phyloP scores from a whole-genome alignment of 352 stramenopile genomes.

The Hyaloperonospora brassicae region DNA sequence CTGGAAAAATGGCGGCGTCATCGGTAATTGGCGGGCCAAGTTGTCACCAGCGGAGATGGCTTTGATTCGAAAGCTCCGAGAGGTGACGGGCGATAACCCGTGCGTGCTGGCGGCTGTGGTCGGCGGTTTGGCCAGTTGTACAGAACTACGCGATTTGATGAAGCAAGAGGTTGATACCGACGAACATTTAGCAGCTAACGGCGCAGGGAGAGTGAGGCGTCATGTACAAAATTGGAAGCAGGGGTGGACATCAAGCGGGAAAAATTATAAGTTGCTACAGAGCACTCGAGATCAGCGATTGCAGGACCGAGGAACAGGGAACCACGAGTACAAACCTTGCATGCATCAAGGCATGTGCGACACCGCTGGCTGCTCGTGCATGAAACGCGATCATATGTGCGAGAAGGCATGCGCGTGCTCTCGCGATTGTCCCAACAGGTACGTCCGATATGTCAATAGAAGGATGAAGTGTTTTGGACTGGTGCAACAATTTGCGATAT shows the following conservation, averaged over 20 bases:
- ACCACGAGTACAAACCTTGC: conserved; percentile 71
- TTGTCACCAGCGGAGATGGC: conserved; percentile 30
- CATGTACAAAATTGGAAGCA: conserved; percentile 38
- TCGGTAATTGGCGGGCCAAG: not conserved
- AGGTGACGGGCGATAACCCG: conserved; percentile 51
- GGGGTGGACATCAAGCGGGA: conserved; percentile 25
- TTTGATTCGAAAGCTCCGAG: conserved; percentile 45
- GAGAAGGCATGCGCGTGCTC: conserved; percentile 39
- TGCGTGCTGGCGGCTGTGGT: conserved; percentile 56
- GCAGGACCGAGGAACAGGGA: conserved; percentile 43
- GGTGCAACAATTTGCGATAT: too few species aligned
- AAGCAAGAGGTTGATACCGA: too few species aligned
- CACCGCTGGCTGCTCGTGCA: conserved; percentile 50
- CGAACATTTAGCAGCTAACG: conserved; percentile 8
- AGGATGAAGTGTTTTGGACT: too few species aligned
- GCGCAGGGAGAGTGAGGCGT: conserved; percentile 6
- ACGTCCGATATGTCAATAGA: conserved; percentile 3
- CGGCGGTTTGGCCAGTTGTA: conserved; percentile 30
- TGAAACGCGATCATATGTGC: conserved; percentile 41
- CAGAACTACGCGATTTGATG: conserved; percentile 38
- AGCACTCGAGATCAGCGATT: conserved; percentile 54
- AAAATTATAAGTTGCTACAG: conserved; percentile 53
- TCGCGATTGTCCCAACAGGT: conserved; percentile 39
- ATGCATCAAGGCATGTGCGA: conserved; percentile 60
- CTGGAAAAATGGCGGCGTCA: conserved; percentile 21